These are phyloP conservation scores for Aspergillus olivimuriae DNA, from an alignment of 495 filamentous ascomycete genomes.

Conservation along the genomic window DNA sequence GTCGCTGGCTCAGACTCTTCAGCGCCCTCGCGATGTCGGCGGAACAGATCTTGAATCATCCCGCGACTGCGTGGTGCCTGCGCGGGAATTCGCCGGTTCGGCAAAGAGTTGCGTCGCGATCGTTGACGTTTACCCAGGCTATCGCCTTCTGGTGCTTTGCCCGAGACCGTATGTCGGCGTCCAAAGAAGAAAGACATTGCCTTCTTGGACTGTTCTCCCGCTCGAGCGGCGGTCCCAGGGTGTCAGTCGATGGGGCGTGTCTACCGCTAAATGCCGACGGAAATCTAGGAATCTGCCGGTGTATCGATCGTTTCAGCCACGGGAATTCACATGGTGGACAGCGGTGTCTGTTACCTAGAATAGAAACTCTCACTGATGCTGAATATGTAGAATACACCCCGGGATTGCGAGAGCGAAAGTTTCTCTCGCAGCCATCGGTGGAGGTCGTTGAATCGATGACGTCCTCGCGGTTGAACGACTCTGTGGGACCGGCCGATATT, in stretches of 20 bases:
- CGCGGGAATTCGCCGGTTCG: not conserved
- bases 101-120: slow-evolving; percentile 8
- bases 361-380: too few species aligned
- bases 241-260: too few species aligned
- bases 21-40: slow-evolving; percentile 17
- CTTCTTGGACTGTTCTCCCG: not conserved
- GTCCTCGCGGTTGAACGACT: not conserved
- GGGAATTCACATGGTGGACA: too few species aligned
- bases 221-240: not conserved
- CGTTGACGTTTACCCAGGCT: not conserved
- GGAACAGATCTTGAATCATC: slow-evolving; percentile 26
- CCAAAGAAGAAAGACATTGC: slow-evolving; percentile 16
- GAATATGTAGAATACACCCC: too few species aligned
- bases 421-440: too few species aligned
- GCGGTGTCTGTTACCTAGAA: too few species aligned
- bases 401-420: too few species aligned
- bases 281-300: too few species aligned
- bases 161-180: slow-evolving; percentile 15
- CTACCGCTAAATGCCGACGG: too few species aligned
- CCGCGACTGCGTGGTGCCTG: slow-evolving; percentile 6
- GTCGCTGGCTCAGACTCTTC: slow-evolving; percentile 1
- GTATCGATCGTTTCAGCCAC: too few species aligned
- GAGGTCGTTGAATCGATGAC: slow-evolving; percentile 3
- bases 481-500: not conserved
- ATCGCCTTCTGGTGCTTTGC: slow-evolving; percentile 3